Evolutionary conservation across 345 rosid species (phyloP), one percentile per base, ranked within the genome.

Genomic region (Syzygium aqueum): DNA sequence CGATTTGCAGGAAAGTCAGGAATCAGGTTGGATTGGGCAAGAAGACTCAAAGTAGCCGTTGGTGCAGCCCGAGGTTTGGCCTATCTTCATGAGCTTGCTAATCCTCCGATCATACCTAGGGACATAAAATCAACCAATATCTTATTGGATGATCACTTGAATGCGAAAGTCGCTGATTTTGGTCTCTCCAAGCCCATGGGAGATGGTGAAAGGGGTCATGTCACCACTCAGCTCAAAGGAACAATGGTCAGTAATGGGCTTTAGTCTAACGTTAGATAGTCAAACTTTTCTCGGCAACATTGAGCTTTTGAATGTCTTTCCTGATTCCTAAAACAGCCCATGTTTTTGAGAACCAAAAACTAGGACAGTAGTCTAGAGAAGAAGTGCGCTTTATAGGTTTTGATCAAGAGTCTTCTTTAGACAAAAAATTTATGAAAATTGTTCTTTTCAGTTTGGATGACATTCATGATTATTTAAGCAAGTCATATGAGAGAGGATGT

Each of bases 201-300:
- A 85, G 94, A 95, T 86, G 88, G 85, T 50, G 97, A 93, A 86
- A 94, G 90, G 90, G 93, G 89, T 53, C 99, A 96, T 85, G 90
- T 98, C 78, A 94, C 96, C 50, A 96, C 99, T 89, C 97, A 98
- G 92, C 99, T 98, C 16, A 98, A 98, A 89, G 99, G 99, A 87
- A 98, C 99, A 77, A 93, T 96, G 99, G 99, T 98, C 65, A 93
- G 96, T 67, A 33, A 67, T 33, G 23, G 33, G 46, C 46, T 67
- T 33, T 67, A 33, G 13, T 30, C 12, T 33, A 33, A 67, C 46
- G 12, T 33, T 17, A 67, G 78, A 67, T 8, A 10, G 1, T 67
- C 46, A 67, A 67, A 33, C 78, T 67, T 67, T 67, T 67, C 46
- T 10, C 3, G 23, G 78, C 46, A 33, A 5, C 7, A 8, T 11